These are phyloP conservation scores for Saccharomycopsis sp. DNA, from an alignment of 805 yeast species.

Conservation along the genomic window DNA sequence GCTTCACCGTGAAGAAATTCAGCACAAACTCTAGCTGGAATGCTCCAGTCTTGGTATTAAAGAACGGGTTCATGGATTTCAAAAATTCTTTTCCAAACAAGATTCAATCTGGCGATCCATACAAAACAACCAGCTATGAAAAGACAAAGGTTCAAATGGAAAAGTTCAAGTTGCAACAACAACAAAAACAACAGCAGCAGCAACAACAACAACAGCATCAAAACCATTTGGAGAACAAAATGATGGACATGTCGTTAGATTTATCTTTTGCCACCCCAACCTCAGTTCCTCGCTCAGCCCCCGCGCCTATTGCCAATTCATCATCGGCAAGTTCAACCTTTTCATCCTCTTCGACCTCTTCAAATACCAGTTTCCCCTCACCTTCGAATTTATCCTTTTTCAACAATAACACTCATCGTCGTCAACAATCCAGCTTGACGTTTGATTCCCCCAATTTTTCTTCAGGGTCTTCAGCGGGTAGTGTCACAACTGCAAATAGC, in stretches of 20 bases:
- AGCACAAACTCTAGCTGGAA: slow-evolving; percentile 31
- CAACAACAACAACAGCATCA: too few relatives aligned
- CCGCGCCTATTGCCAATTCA: too few relatives aligned
- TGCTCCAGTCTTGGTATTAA: slow-evolving; percentile 35
- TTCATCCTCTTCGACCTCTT: too few relatives aligned
- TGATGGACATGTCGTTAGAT: too few relatives aligned
- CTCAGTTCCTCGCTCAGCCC: too few relatives aligned
- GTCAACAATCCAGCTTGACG: slow-evolving; percentile 3
- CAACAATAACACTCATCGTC: background rate
- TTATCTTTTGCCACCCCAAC: too few relatives aligned
- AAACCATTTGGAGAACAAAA: too few relatives aligned
- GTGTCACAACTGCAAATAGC: background rate
- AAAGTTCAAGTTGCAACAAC: background rate
- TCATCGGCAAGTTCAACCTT: too few relatives aligned
- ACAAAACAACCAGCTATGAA: slow-evolving; percentile 15
- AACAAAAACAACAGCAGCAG: background rate
- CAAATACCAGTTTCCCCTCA: background rate
- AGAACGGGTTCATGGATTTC: slow-evolving; percentile 35
- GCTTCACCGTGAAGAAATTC: slow-evolving; percentile 42
- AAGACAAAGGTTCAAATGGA: slow-evolving; percentile 2
- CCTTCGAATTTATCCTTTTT: too few relatives aligned
- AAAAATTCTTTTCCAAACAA: slow-evolving; percentile 24
- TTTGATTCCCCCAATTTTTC: slow-evolving; percentile 6
- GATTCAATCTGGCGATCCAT: slow-evolving; percentile 21
- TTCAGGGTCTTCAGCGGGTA: background rate